Percentiles rank a stretch among this genome's conserved stretches.
phyloP scores from a whole-genome alignment of 2,329 filamentous ascomycete species.

The Trichoderma breve region DNA sequence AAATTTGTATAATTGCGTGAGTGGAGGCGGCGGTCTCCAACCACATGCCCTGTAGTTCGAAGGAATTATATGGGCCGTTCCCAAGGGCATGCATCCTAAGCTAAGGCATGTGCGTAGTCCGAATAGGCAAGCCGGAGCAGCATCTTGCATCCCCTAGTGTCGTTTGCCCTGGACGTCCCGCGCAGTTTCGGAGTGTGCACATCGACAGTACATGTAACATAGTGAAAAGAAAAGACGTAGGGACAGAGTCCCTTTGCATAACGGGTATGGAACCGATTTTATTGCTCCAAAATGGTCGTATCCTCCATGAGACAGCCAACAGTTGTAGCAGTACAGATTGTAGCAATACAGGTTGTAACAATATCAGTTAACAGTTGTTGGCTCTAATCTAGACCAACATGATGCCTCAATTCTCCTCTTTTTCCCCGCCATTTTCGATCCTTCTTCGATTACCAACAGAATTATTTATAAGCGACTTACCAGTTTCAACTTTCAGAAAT shows the following conservation, averaged over 20 bases:
- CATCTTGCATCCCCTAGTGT: constrained; percentile 4
- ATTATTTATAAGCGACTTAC: not conserved
- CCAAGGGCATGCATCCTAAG: not conserved
- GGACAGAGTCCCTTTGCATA: not conserved
- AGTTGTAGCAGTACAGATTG: not conserved
- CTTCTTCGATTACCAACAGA: not conserved
- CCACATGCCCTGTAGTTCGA: not conserved
- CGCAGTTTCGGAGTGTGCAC: not conserved
- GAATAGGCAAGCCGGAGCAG: constrained; percentile 2
- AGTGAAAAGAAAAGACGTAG: not conserved
- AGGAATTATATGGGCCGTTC: not conserved
- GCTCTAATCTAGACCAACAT: not conserved
- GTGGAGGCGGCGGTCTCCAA: not conserved
- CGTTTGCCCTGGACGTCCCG: not conserved
- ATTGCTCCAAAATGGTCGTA: not conserved
- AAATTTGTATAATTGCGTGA: not conserved
- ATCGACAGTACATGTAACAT: not conserved
- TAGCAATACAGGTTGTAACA: not conserved
- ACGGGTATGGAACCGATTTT: not conserved
- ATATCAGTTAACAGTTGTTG: not conserved
- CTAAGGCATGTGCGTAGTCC: not conserved
- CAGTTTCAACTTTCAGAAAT: not conserved
- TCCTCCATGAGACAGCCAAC: not conserved
- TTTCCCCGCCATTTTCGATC: not conserved
- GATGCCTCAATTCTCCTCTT: not conserved